Percentiles rank a stretch among this genome's conserved stretches.
Conservation (phyloP, 2,329 filamentous ascomycete genomes). For the Sclerotinia sclerotiorum region DNA sequence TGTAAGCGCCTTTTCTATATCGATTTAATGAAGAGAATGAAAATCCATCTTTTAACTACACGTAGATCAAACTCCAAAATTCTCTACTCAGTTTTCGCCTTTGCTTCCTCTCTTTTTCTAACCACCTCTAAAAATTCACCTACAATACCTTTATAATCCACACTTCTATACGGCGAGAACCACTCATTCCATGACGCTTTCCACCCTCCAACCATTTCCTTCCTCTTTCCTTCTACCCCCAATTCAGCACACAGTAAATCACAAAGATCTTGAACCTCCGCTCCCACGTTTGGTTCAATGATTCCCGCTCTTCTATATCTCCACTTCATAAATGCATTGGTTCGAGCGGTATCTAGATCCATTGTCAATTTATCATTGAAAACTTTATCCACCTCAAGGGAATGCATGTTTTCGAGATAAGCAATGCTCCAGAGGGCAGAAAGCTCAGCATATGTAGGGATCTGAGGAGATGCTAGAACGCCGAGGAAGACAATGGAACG, state of each 20-base stretch:
- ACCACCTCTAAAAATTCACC: constrained; percentile 20
- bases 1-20: not conserved
- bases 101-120: not conserved
- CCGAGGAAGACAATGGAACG: constrained; percentile 41
- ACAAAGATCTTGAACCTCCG: constrained; percentile 25
- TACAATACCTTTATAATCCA: constrained; percentile 25
- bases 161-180: constrained; percentile 24
- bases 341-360: constrained; percentile 11
- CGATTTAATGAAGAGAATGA: not conserved
- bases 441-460: constrained; percentile 23
- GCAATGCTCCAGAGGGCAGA: constrained; percentile 23
- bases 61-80: no score
- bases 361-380: constrained; percentile 13
- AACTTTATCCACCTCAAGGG: not conserved
- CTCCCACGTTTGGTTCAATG: constrained; percentile 21
- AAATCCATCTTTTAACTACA: no score
- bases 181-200: constrained; percentile 23
- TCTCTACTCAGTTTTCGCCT: not conserved
- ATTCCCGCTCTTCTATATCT: constrained; percentile 11
- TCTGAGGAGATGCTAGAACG: constrained; percentile 17
- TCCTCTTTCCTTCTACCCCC: constrained; percentile 16
- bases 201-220: constrained; percentile 11
- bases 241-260: constrained; percentile 21
- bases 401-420: constrained; percentile 24
- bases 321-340: constrained; percentile 20